phyloP scores from a whole-genome alignment of 2,329 filamentous ascomycete genomes.

The Neobulgaria alba region DNA sequence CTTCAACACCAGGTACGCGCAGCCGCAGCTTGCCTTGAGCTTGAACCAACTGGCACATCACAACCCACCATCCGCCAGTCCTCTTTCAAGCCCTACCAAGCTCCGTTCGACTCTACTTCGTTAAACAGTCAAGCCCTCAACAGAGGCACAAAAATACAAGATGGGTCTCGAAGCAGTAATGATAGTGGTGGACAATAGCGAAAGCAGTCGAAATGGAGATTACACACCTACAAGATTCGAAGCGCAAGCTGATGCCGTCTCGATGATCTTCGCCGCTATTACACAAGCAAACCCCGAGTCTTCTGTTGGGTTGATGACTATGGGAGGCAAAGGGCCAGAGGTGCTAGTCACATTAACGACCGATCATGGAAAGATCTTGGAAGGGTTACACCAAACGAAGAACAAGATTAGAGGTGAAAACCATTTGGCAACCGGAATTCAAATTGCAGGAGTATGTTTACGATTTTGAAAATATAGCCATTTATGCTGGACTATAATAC shows the following conservation, averaged over 20 bases:
- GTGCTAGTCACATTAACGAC: constrained; percentile 93
- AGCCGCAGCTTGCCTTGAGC: constrained; percentile 18
- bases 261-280: constrained; percentile 91
- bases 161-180: constrained; percentile 99
- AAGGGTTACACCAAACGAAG: constrained; percentile 81
- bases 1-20: constrained; percentile 19
- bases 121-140: constrained; percentile 3
- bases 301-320: constrained; percentile 95
- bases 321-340: constrained; percentile 96
- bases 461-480: too few species aligned
- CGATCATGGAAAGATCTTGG: constrained; percentile 90
- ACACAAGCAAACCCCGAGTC: constrained; percentile 94
- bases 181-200: constrained; percentile 99
- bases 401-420: constrained; percentile 84
- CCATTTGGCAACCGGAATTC: constrained; percentile 87
- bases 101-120: not conserved
- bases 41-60: constrained; percentile 7
- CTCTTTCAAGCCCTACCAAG: constrained; percentile 1
- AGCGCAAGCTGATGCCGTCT: constrained; percentile 90
- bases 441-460: constrained; percentile 76
- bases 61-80: constrained; percentile 6
- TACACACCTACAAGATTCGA: constrained; percentile 87
- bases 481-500: too few species aligned
- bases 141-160: constrained; percentile 37
- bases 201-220: constrained; percentile 96